phyloP scores from a whole-genome alignment of 768 basidiomycete species.

The Russula sp. region DNA sequence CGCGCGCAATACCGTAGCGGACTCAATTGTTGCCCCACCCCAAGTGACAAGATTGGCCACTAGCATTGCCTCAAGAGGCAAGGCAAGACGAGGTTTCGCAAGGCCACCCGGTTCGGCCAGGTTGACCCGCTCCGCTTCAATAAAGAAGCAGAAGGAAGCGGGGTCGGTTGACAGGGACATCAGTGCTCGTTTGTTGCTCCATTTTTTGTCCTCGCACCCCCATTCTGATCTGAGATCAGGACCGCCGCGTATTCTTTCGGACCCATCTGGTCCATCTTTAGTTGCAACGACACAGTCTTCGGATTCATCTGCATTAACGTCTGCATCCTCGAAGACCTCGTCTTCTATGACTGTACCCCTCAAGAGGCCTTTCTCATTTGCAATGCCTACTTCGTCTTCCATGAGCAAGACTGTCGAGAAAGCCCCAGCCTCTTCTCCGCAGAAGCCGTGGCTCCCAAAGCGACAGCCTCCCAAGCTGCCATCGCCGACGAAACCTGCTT shows the following conservation, averaged over 20 bases:
- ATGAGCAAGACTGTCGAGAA: slow-evolving; percentile 14
- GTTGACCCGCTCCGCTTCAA: slow-evolving; percentile 18
- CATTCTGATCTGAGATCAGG: slow-evolving; percentile 9
- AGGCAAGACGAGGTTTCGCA: not conserved
- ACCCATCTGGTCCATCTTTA: not conserved
- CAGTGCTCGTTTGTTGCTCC: slow-evolving; percentile 8
- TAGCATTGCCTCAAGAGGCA: not conserved
- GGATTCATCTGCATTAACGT: not conserved
- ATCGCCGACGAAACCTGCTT: slow-evolving; percentile 18
- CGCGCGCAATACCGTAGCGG: not conserved
- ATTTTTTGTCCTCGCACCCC: not conserved
- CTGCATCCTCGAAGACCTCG: slow-evolving; percentile 1
- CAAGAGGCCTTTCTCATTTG: slow-evolving; percentile 21
- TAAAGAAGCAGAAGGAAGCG: slow-evolving; percentile 6
- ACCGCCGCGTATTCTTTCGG: not conserved
- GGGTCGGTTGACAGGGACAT: not conserved
- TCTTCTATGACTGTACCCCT: slow-evolving; percentile 3
- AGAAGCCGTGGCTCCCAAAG: slow-evolving; percentile 17
- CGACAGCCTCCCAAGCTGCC: slow-evolving; percentile 10
- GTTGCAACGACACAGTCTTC: not conserved
- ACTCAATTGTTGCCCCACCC: not conserved
- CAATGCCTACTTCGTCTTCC: slow-evolving; percentile 24
- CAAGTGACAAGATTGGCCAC: not conserved
- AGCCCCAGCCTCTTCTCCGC: slow-evolving; percentile 7
- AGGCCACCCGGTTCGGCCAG: not conserved